Base-by-base conservation (phyloP, 2,329 filamentous ascomycete species). In the Fusarium anguioides region DNA sequence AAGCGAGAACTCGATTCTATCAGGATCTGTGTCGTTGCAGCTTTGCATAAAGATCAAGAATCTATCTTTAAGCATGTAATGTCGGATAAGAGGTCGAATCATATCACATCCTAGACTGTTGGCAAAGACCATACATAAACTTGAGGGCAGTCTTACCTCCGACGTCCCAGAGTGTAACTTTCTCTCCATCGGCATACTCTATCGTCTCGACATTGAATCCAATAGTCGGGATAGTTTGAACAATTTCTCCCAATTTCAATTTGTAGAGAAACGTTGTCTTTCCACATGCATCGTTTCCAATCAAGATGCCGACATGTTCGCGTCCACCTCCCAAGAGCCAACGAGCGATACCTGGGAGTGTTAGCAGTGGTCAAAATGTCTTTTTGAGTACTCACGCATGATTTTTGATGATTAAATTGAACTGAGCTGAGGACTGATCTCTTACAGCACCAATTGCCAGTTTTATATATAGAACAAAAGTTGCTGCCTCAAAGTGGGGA, bases 121-220 rank as follows among this genome's bases (percentile, higher is more conserved):
- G 59, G 55, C 12, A 20, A 10, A 17, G n/a, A 15, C 2, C 15
- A 1, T 3, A 11, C 6, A 9, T 3, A 11, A 6, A 9, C 2
- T 4, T 5, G 0, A 8, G 21, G 27, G 11, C 14, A 2, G 12
- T 6, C 64, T 51, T 15, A 75, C 75, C 75, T 64, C 75, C 75
- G 10, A 75, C 55, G 20, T 76, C 73, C 75, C 75, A 76, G 3
- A 76, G 44, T 0, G 67, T 70, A 3, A 76, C 56, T 12, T 66
- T 70, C 8, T 59, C 60, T 7, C 69, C 65, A 42, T 67, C 51
- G 0, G 62, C 31, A 39, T 68, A 59, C 3, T 70, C 64, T 0
- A 94, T 89, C 4, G 89, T 92, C 81, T 97, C 94, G 66, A 97
- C 92, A 76, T 97, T 97, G 84, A 97, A 97, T 61, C 90, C 94